phyloP scores from a whole-genome alignment of 2,329 filamentous ascomycete species.

The Penicillium sp. region DNA sequence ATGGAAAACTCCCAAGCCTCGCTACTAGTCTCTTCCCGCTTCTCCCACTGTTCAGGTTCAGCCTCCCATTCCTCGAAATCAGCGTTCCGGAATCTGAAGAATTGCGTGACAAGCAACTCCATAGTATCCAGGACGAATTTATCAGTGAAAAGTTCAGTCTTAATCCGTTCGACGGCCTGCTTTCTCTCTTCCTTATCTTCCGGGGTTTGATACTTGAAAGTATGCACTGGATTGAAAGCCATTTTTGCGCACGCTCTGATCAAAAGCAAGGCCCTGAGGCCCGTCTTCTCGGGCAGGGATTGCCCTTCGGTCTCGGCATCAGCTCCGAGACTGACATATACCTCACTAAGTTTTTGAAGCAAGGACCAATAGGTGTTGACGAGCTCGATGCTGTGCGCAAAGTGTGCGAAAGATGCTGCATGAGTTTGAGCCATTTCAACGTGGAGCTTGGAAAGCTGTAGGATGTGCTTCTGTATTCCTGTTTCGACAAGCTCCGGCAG shows the following conservation, averaged over 20 bases:
- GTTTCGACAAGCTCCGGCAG: conserved; percentile 56
- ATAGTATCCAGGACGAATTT: conserved; percentile 79
- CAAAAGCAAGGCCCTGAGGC: conserved; percentile 78
- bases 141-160: conserved; percentile 71
- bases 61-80: conserved; percentile 93
- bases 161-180: conserved; percentile 67
- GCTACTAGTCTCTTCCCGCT: conserved; percentile 78
- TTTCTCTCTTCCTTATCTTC: conserved; percentile 76
- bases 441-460: conserved; percentile 91
- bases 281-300: conserved; percentile 72
- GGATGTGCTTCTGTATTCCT: conserved; percentile 77
- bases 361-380: conserved; percentile 84
- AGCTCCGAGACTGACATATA: conserved; percentile 50
- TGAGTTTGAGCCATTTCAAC: conserved; percentile 79
- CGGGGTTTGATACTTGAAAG: conserved; percentile 77
- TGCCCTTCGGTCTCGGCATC: conserved; percentile 51
- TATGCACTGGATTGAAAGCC: conserved; percentile 75
- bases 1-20: conserved; percentile 92
- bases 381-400: conserved; percentile 77
- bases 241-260: conserved; percentile 82
- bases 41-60: conserved; percentile 94
- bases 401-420: conserved; percentile 76
- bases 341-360: conserved; percentile 72
- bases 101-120: conserved; percentile 78
- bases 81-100: conserved; percentile 81